Conservation (phyloP, 1,284 basidiomycete genomes). For the Trametes sp. region DNA sequence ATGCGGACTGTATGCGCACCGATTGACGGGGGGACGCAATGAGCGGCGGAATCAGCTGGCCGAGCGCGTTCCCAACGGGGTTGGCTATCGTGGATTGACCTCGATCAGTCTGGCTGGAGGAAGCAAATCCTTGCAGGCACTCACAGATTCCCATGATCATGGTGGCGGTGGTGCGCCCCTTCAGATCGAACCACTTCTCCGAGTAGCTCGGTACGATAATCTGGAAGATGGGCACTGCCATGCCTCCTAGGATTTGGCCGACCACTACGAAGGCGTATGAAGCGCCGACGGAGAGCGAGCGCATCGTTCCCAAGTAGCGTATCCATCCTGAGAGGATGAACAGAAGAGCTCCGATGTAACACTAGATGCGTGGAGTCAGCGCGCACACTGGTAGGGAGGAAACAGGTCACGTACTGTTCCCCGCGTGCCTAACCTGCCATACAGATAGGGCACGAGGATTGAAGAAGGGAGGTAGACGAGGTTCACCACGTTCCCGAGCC, state of each 20-base stretch:
- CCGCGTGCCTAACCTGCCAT: conserved; percentile 65
- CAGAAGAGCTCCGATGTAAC: conserved; percentile 57
- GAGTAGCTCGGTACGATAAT: conserved; percentile 75
- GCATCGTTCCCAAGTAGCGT: conserved; percentile 72
- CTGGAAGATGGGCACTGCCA: conserved; percentile 74
- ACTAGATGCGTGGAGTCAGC: conserved; percentile 43
- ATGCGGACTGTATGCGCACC: conserved; percentile 34
- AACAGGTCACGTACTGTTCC: conserved; percentile 54
- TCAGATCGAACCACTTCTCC: conserved; percentile 80
- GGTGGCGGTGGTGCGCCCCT: conserved; percentile 78
- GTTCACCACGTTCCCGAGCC: conserved; percentile 75
- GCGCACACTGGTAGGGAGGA: neutral
- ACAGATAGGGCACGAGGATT: conserved; percentile 61
- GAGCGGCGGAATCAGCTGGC: conserved; percentile 74
- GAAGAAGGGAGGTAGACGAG: conserved; percentile 68
- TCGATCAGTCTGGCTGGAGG: conserved; percentile 35
- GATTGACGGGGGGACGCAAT: conserved; percentile 62
- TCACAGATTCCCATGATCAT: conserved; percentile 79
- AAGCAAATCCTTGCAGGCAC: conserved; percentile 13
- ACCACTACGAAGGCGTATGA: conserved; percentile 71
- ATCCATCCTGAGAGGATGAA: conserved; percentile 76
- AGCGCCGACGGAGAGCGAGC: conserved; percentile 53
- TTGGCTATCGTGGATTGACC: conserved; percentile 24
- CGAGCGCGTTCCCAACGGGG: conserved; percentile 57
- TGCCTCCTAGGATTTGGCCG: conserved; percentile 68